These are phyloP conservation scores for Gymnopilus dilepis DNA, from an alignment of 768 basidiomycete genomes.

Conservation along the genomic window DNA sequence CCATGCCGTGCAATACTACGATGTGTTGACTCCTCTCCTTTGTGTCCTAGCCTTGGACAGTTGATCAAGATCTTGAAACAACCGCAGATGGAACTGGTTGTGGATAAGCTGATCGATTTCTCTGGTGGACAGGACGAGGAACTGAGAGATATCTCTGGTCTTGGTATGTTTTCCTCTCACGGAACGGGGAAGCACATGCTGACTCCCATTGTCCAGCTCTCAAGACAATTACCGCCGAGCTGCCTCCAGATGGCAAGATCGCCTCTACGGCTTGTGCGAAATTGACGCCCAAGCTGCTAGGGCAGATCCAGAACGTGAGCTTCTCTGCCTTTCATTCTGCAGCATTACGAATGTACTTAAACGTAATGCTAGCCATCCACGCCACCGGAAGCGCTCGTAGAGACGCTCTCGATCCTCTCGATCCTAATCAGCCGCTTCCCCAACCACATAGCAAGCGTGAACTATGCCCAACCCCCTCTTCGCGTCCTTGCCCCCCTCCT, in stretches of 20 bases:
- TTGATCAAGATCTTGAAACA: constrained; percentile 90
- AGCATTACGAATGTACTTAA: not conserved
- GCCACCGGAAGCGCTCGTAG: constrained; percentile 81
- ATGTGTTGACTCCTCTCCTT: not conserved
- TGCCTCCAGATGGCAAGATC: constrained; percentile 83
- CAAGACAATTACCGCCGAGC: constrained; percentile 92
- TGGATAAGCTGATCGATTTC: constrained; percentile 88
- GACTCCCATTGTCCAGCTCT: constrained; percentile 60
- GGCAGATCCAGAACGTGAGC: constrained; percentile 76
- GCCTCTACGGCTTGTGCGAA: constrained; percentile 81
- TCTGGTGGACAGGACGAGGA: constrained; percentile 91
- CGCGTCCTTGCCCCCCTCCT: constrained; percentile 73
- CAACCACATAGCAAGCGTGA: constrained; percentile 59
- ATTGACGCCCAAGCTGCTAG: constrained; percentile 82
- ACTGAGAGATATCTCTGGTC: constrained; percentile 89
- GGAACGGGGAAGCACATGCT: not conserved
- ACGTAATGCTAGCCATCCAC: constrained; percentile 54
- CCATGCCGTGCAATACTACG: not conserved
- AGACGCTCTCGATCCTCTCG: constrained; percentile 84
- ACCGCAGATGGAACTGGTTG: constrained; percentile 80
- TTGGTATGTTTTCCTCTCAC: constrained; percentile 62
- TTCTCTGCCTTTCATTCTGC: not conserved
- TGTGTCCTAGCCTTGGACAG: constrained; percentile 71
- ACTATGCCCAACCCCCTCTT: constrained; percentile 63
- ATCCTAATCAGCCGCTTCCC: constrained; percentile 90